Evolutionary conservation across 306 rosid genomes (phyloP).

Genomic region (Luffa acutangula): DNA sequence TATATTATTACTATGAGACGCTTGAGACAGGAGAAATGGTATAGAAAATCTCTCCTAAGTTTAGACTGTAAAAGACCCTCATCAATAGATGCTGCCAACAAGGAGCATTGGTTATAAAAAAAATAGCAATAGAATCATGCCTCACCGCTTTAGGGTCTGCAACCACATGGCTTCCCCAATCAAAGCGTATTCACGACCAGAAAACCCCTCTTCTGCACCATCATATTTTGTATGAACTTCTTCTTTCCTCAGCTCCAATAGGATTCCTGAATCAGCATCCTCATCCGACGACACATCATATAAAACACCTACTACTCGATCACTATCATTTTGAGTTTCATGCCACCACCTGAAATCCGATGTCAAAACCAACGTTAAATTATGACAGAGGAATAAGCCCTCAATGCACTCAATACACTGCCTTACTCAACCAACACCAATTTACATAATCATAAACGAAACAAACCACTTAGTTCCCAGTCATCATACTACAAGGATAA

Average conservation of each 20-base stretch:
- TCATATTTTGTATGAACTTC: constrained; percentile 18
- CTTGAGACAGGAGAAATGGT: not conserved
- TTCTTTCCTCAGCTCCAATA: constrained; percentile 39
- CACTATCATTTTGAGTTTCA: constrained; percentile 33
- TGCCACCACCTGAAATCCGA: constrained; percentile 66
- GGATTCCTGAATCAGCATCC: constrained; percentile 31
- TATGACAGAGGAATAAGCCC: not conserved
- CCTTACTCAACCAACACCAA: constrained; percentile 2
- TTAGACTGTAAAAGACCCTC: not conserved
- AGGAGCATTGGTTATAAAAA: not conserved
- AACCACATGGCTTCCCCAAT: constrained; percentile 65
- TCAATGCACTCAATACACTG: not conserved
- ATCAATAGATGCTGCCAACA: not conserved
- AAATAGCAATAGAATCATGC: not conserved
- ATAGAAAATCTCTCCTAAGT: not conserved
- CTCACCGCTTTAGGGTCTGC: constrained; percentile 59
- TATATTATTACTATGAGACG: not conserved
- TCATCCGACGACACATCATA: constrained; percentile 29
- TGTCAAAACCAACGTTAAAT: not conserved
- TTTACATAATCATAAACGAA: not conserved
- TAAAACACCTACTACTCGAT: constrained; percentile 38
- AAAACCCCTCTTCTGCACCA: constrained; percentile 31
- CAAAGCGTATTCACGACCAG: constrained; percentile 58
- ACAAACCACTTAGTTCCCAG: not conserved
- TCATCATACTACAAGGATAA: not conserved